These are phyloP conservation scores for Chalaropsis ovoidea DNA, from an alignment of 2,329 filamentous ascomycete species.

Conservation along the genomic window DNA sequence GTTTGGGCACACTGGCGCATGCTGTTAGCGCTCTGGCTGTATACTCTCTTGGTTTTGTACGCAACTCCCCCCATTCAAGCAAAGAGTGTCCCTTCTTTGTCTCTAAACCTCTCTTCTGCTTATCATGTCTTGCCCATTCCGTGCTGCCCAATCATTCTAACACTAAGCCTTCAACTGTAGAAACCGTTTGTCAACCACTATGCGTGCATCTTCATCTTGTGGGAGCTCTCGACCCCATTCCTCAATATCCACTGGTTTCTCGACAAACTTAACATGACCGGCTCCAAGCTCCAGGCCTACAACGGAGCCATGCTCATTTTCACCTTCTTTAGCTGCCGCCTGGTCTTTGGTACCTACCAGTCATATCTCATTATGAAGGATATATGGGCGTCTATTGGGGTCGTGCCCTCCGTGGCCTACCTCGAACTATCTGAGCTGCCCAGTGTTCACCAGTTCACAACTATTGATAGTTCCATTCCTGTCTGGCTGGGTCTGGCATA, in stretches of 20 bases:
- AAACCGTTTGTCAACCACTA: conserved; percentile 80
- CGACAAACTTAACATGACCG: conserved; percentile 75
- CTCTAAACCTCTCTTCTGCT: conserved; percentile 14
- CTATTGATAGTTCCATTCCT: conserved; percentile 46
- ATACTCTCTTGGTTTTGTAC: conserved; percentile 69
- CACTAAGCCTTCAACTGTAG: conserved; percentile 36
- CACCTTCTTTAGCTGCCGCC: conserved; percentile 66
- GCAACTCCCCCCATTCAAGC: conserved; percentile 31
- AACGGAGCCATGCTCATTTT: conserved; percentile 63
- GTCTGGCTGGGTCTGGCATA: conserved; percentile 61
- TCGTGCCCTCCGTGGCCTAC: conserved; percentile 20
- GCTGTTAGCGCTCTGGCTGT: conserved; percentile 63
- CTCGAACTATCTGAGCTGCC: conserved; percentile 35
- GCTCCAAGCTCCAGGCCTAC: conserved; percentile 60
- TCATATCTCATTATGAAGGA: conserved; percentile 60
- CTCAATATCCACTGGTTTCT: conserved; percentile 88
- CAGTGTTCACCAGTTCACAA: conserved; percentile 36
- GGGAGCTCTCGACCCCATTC: conserved; percentile 77
- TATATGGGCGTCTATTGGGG: conserved; percentile 42
- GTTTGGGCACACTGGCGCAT: conserved; percentile 66
- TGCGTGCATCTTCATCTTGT: conserved; percentile 69
- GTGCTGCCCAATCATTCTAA: not conserved
- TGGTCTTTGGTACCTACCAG: conserved; percentile 68
- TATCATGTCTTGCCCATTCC: conserved; percentile 20
- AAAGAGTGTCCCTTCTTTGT: not conserved